Evolutionary conservation across 1,139 yeast genomes (phyloP).

Genomic region (Scheffersomyces illinoinensis): DNA sequence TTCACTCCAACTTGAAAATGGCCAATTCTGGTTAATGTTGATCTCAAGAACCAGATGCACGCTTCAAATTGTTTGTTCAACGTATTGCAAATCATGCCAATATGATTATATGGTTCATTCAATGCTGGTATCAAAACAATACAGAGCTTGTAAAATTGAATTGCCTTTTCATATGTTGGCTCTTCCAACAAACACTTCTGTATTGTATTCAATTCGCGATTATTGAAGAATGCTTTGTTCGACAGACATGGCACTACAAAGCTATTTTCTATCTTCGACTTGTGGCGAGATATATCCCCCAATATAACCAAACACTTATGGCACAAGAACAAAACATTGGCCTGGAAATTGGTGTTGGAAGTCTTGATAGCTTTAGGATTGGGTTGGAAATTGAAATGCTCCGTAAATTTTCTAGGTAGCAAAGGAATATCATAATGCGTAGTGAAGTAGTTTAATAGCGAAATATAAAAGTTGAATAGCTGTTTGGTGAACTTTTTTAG

Average conservation of each 20-base stretch:
- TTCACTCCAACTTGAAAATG: conserved; percentile 44
- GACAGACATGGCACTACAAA: conserved; percentile 40
- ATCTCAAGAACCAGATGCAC: conserved; percentile 54
- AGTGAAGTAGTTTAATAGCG: conserved; percentile 36
- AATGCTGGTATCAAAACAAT: conserved; percentile 60
- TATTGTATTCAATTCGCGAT: conserved; percentile 36
- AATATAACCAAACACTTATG: conserved; percentile 57
- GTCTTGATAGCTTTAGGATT: conserved; percentile 15
- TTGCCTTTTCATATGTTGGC: conserved; percentile 32
- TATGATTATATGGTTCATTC: conserved; percentile 67
- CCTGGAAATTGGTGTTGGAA: conserved; percentile 26
- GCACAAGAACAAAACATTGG: conserved; percentile 47
- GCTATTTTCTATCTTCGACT: conserved; percentile 44
- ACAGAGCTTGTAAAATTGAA: conserved; percentile 52
- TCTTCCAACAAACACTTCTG: conserved; percentile 22
- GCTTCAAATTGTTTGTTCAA: conserved; percentile 36
- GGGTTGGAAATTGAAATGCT: conserved; percentile 21
- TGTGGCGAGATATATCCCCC: conserved; percentile 63
- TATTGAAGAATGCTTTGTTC: conserved; percentile 33
- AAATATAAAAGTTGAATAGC: conserved; percentile 48
- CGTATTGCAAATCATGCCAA: conserved; percentile 55
- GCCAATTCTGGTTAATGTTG: conserved; percentile 54
- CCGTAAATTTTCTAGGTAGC: conserved; percentile 29
- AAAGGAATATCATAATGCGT: conserved; percentile 36
- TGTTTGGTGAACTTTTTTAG: conserved; percentile 50